Base-by-base conservation (phyloP, 2,329 filamentous ascomycete genomes). In the Mycosphaerella sp. region DNA sequence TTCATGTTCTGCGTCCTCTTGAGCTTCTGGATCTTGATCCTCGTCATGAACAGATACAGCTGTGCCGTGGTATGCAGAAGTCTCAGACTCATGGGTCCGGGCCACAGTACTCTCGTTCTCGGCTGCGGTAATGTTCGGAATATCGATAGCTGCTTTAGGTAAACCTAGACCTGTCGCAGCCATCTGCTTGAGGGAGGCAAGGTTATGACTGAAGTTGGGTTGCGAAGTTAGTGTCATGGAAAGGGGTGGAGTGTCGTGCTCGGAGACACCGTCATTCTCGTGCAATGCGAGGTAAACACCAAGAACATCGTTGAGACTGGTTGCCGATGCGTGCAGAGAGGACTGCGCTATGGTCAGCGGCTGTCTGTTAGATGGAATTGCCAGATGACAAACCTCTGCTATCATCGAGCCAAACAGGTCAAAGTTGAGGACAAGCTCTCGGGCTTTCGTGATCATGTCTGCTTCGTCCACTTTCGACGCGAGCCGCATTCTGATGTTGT, bases 281-380 rank as follows among this genome's bases (percentile, higher is more conserved):
- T 79, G 76, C 44, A 87, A 70, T 12, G 75, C 73, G 54, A 83
- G 68, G 62, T 84, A 84, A 44, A 85, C 66, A 49, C 80, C 75
- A 55, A 86, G 69, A 43, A 87, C 72, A 53, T 83, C 75, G 44
- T 76, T 71, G 48, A 86, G 71, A 45, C 78, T 77, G 57, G 79
- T 69, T 62, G 75, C 70, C 60, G 73, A 70, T 45, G 75, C 67
- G 64, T 77, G 69, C 39, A 69, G 66, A 42, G 77, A 80, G 64
- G 77, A 75, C 48, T 51, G 48, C 40, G 48, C 17, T n/a, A 51
- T 14, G 14, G 48, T 51, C 32, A 51, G 42, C n/a, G 31, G n/a
- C 21, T n/a, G 42, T 14, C 21, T 23, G 23, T 6, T 26, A 8
- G 17, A 31, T 9, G 17, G 9, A 41, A 36, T 8, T 11, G 11